These are phyloP conservation scores for Zizania latifolia DNA, from an alignment of 176 grass and related monocot species.

Conservation along the genomic window DNA sequence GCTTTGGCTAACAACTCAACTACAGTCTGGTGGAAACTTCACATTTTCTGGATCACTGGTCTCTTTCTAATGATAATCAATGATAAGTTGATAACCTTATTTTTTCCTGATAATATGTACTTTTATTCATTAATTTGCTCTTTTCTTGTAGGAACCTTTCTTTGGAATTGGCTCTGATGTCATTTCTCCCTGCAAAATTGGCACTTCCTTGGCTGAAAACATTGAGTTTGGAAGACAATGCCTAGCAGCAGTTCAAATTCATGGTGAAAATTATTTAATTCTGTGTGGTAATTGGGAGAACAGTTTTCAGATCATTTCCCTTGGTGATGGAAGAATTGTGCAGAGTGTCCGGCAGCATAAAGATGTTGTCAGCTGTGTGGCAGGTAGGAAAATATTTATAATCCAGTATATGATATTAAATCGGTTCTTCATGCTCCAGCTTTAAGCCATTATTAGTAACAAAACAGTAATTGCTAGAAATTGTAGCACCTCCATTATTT, in stretches of 20 bases:
- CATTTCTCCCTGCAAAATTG: slow-evolving; percentile 74
- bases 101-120: slow-evolving; percentile 11
- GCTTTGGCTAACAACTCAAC: slow-evolving; percentile 80
- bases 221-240: slow-evolving; percentile 90
- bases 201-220: slow-evolving; percentile 81
- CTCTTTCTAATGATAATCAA: slow-evolving; percentile 22
- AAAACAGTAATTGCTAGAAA: slow-evolving; percentile 7
- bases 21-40: slow-evolving; percentile 88
- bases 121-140: slow-evolving; percentile 17
- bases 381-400: slow-evolving; percentile 53
- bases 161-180: slow-evolving; percentile 96
- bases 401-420: slow-evolving; percentile 15
- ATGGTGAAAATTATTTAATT: slow-evolving; percentile 88
- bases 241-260: slow-evolving; percentile 66
- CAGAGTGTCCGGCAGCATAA: slow-evolving; percentile 94
- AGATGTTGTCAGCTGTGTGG: slow-evolving; percentile 94
- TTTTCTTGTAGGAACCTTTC: slow-evolving; percentile 74
- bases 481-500: background rate
- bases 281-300: slow-evolving; percentile 98
- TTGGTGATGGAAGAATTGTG: slow-evolving; percentile 88
- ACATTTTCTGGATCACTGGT: slow-evolving; percentile 97
- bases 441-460: slow-evolving; percentile 7
- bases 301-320: slow-evolving; percentile 93
- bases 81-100: background rate
- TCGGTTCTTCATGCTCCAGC: slow-evolving; percentile 7